These are phyloP conservation scores for Kingdonia uniflora DNA, from an alignment of 164 flowering plant species.

Conservation along the genomic window DNA sequence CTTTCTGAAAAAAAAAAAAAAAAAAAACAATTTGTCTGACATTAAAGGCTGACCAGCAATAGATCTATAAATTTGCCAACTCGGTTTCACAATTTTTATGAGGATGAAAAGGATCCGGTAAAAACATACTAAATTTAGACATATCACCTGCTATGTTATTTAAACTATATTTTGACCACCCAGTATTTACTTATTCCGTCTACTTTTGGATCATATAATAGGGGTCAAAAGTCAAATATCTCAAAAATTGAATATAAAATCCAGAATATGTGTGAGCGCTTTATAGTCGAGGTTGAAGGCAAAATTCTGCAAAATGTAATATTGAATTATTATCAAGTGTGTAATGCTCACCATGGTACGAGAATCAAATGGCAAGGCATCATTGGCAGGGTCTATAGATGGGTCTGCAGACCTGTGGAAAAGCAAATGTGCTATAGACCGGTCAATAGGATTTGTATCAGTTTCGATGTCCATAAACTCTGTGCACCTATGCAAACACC, in stretches of 20 bases:
- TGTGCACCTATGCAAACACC: conserved; percentile 27
- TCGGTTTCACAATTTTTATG: background rate
- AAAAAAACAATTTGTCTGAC: conserved; percentile 23
- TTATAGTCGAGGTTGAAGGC: too few species aligned
- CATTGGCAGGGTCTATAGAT: conserved; percentile 20
- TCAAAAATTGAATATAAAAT: too few species aligned
- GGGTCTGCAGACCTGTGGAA: conserved; percentile 59
- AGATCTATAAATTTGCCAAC: conserved; percentile 27
- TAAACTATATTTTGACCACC: too few species aligned
- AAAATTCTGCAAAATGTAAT: too few species aligned
- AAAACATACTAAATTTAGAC: background rate
- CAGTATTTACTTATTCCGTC: too few species aligned
- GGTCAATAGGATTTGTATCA: conserved; percentile 80
- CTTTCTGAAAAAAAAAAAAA: conserved; percentile 17
- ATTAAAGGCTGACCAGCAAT: conserved; percentile 16
- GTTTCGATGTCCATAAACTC: conserved; percentile 65
- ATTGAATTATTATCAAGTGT: background rate
- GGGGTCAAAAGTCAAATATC: too few species aligned
- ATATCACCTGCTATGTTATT: too few species aligned
- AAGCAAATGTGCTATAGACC: conserved; percentile 75
- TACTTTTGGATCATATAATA: too few species aligned
- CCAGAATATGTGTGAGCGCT: too few species aligned
- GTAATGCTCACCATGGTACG: conserved; percentile 30
- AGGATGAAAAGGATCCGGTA: background rate
- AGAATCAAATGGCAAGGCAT: conserved; percentile 25